Base-by-base conservation (phyloP, 2,329 filamentous ascomycete genomes). In the Huntiella abstrusa region DNA sequence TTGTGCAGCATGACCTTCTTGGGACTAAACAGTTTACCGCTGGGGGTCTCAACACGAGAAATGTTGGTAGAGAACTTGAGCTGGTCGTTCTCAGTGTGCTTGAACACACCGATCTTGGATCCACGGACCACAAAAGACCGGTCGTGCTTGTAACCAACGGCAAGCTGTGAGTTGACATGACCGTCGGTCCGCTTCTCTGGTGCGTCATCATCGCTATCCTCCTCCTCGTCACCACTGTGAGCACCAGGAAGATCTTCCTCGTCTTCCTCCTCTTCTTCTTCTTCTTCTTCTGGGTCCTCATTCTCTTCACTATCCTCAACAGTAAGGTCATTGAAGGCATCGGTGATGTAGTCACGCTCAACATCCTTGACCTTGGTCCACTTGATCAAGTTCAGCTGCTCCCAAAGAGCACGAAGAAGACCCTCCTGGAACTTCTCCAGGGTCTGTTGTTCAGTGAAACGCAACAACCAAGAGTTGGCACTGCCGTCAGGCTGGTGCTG, bases 81-180 rank as follows among this genome's bases (percentile, higher is more conserved):
- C 53, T 88, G 80, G 59, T 96, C 92, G 64, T 93, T 83, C 1
- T 78, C 70, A 0, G 86, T 94, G 58, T 98, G 91, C 62, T 92
- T 96, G 73, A 98, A 98, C 36, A 98, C 91, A 46, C 91, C 91
- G 59, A 98, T 98, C 71, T 96, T 95, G 55, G 87, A 91, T 32
- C 91, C 91, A 52, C 91, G 81, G 38, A 98, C 86, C 48, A 98
- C 91, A 55, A 96, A 98, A 0, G 91, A 96, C 50, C 91, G 77
- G 59, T 98, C 91, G 53, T 95, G 83, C 62, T 93, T 96, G 65
- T 94, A 94, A 47, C 91, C 91, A 44, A 98, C 91, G 10, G 91
- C 91, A 46, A 98, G 72, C 57, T 91, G 83, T 2, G 86, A 92
- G 67, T 96, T 98, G 59, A 85, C 73, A 55, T 92, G 87, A 37